phyloP scores from a whole-genome alignment of 208 protist species.

The Tritrichomonas foetus region DNA sequence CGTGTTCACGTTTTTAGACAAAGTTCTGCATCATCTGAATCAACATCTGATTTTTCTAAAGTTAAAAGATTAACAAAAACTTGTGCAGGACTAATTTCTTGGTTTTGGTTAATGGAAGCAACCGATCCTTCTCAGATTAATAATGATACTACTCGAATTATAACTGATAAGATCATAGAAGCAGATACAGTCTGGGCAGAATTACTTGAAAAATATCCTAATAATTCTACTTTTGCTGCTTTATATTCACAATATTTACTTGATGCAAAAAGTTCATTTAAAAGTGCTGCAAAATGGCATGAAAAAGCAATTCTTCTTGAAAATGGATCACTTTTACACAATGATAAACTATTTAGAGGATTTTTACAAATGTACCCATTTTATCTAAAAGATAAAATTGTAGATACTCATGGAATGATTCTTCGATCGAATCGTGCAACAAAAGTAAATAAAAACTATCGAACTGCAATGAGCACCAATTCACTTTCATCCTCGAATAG shows the following conservation, averaged over 20 bases:
- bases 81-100: too few species aligned
- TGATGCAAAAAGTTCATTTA: neutral
- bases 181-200: neutral
- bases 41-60: neutral
- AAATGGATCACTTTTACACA: neutral
- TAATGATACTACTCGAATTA: too few species aligned
- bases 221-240: neutral
- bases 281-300: neutral
- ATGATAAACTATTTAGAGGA: neutral
- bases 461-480: too few species aligned
- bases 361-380: neutral
- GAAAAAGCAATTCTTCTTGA: neutral
- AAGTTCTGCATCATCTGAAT: neutral
- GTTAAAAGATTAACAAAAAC: neutral
- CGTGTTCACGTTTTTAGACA: conserved; percentile 18
- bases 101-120: too few species aligned
- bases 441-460: too few species aligned
- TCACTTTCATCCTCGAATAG: too few species aligned
- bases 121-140: too few species aligned
- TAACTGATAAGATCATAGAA: too few species aligned
- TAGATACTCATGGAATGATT: neutral
- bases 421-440: neutral
- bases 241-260: neutral
- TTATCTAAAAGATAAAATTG: neutral
- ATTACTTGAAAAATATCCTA: conserved; percentile 13